Evolutionary conservation across 805 yeast species (phyloP).

Genomic region (Lipomyces spencermartinsiae): DNA sequence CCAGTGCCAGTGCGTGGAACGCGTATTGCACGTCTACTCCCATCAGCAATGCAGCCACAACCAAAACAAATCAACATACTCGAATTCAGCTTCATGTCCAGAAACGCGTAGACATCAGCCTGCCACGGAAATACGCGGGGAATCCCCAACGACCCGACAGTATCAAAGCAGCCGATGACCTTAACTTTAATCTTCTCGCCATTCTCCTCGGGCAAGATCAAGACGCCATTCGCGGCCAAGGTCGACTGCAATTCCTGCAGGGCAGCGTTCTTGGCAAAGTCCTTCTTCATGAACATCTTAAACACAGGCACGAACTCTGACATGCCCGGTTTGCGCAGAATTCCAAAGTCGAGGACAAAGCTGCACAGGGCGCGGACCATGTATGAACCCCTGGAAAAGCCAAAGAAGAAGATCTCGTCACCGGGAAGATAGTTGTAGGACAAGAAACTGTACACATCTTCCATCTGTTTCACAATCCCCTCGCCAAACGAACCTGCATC

Average conservation of each 20-base stretch:
- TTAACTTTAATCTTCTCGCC: slow-evolving; percentile 10
- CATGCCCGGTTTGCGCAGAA: slow-evolving; percentile 22
- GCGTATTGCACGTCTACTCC: slow-evolving; percentile 29
- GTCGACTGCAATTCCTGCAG: background rate
- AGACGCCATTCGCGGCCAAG: background rate
- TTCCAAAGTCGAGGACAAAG: slow-evolving; percentile 20
- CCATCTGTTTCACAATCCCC: slow-evolving; percentile 18
- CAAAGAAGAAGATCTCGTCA: slow-evolving; percentile 32
- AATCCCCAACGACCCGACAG: slow-evolving; percentile 36
- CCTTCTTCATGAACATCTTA: slow-evolving; percentile 3
- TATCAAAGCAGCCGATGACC: slow-evolving; percentile 34
- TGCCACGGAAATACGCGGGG: slow-evolving; percentile 15
- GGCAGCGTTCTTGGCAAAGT: background rate
- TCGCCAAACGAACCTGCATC: slow-evolving; percentile 15
- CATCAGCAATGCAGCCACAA: too few relatives aligned
- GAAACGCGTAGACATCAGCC: slow-evolving; percentile 12
- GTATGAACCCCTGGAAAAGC: slow-evolving; percentile 33
- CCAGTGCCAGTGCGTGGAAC: slow-evolving; percentile 32
- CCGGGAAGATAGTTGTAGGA: slow-evolving; percentile 24
- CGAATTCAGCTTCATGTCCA: slow-evolving; percentile 15
- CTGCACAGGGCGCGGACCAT: slow-evolving; percentile 25
- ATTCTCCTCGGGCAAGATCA: background rate
- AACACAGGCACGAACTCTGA: slow-evolving; percentile 16
- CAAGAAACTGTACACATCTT: slow-evolving; percentile 24
- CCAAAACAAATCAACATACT: slow-evolving; percentile 15